Conservation (phyloP, 768 basidiomycete species). For the Sarcomyxa edulis region DNA sequence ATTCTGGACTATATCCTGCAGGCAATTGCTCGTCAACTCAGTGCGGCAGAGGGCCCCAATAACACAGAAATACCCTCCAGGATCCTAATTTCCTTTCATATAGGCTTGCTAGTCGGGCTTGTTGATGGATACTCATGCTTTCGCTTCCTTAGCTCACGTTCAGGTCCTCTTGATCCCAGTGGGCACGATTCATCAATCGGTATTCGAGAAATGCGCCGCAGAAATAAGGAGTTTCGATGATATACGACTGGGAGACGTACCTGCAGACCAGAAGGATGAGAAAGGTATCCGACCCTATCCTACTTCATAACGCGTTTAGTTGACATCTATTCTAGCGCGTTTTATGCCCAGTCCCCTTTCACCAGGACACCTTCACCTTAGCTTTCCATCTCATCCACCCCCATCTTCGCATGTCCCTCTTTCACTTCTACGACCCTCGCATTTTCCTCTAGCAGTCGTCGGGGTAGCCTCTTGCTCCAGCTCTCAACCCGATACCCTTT, state of each 20-base stretch:
- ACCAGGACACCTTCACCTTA: conserved; percentile 77
- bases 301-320: conserved; percentile 8
- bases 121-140: conserved; percentile 65
- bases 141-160: conserved; percentile 82
- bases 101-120: too few species aligned
- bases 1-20: background rate
- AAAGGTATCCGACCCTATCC: conserved; percentile 43
- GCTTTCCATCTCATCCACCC: conserved; percentile 71
- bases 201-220: conserved; percentile 68
- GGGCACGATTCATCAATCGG: conserved; percentile 61
- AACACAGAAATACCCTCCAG: too few species aligned
- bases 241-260: conserved; percentile 79
- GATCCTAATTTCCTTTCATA: too few species aligned
- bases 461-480: conserved; percentile 71
- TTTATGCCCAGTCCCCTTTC: conserved; percentile 79
- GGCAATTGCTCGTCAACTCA: background rate
- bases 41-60: background rate
- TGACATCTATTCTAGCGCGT: conserved; percentile 41
- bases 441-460: conserved; percentile 84
- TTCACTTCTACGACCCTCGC: conserved; percentile 70
- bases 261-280: conserved; percentile 72
- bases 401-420: conserved; percentile 64
- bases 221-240: conserved; percentile 71
- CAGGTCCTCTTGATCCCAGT: conserved; percentile 84
- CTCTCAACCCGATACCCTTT: conserved; percentile 39